phyloP scores from a whole-genome alignment of 2,329 filamentous ascomycete genomes.

The Chaetomium globosum region DNA sequence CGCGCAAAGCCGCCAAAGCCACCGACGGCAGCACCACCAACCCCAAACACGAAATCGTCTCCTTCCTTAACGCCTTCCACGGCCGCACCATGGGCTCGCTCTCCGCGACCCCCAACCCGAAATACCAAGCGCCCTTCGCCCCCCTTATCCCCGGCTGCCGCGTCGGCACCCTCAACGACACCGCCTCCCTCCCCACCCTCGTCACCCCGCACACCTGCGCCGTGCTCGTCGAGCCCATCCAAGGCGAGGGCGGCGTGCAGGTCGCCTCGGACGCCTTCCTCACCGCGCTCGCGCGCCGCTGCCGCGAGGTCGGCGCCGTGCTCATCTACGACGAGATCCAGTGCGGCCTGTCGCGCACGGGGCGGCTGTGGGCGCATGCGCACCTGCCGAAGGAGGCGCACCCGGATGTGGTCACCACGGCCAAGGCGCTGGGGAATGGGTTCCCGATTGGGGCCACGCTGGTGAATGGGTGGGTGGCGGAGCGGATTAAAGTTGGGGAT shows the following conservation, averaged over 20 bases:
- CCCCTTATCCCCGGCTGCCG: constrained; percentile 95
- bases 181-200: constrained; percentile 68
- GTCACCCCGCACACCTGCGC: constrained; percentile 87
- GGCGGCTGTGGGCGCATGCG: constrained; percentile 85
- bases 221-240: constrained; percentile 95
- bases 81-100: constrained; percentile 93
- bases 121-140: constrained; percentile 92
- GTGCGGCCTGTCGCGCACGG: constrained; percentile 86
- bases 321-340: constrained; percentile 97
- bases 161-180: constrained; percentile 84
- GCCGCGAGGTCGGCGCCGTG: constrained; percentile 82
- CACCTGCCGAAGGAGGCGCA: constrained; percentile 76
- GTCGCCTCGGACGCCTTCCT: constrained; percentile 83
- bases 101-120: constrained; percentile 95
- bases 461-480: constrained; percentile 62
- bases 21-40: constrained; percentile 64
- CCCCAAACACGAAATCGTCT: constrained; percentile 75
- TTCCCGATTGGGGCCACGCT: constrained; percentile 89
- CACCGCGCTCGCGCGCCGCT: constrained; percentile 77
- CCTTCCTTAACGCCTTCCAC: constrained; percentile 91
- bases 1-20: constrained; percentile 83
- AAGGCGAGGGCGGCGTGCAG: constrained; percentile 93
- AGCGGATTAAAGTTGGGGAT: constrained; percentile 68
- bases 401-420: constrained; percentile 89
- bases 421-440: constrained; percentile 95